Conservation (phyloP, 306 rosid species). For the Coriaria nepalensis region DNA sequence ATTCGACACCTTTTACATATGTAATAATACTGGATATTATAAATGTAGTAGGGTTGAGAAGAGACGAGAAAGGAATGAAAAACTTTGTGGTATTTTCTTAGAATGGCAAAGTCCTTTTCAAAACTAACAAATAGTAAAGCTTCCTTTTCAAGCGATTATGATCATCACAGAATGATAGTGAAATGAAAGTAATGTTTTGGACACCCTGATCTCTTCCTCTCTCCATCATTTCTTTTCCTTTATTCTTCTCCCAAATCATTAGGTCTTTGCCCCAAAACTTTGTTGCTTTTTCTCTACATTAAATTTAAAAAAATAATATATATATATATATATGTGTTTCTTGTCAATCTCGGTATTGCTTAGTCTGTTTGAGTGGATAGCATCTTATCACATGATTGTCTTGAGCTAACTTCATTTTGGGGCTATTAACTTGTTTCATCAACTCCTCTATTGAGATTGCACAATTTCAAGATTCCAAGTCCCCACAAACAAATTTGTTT, state of each 20-base stretch:
- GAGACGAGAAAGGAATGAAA: slow-evolving; percentile 4
- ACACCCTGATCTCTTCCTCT: background rate
- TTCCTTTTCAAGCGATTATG: slow-evolving; percentile 64
- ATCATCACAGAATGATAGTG: slow-evolving; percentile 51
- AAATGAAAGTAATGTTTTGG: slow-evolving; percentile 45
- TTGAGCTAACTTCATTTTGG: slow-evolving; percentile 23
- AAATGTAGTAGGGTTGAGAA: background rate
- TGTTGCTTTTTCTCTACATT: slow-evolving; percentile 15
- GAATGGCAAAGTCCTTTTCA: slow-evolving; percentile 35
- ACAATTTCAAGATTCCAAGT: slow-evolving; percentile 32
- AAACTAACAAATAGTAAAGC: slow-evolving; percentile 50
- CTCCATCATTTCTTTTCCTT: background rate
- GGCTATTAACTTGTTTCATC: slow-evolving; percentile 26
- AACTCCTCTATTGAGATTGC: slow-evolving; percentile 12
- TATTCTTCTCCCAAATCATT: slow-evolving; percentile 36
- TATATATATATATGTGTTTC: slow-evolving; percentile 11
- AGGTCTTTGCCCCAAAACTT: slow-evolving; percentile 19
- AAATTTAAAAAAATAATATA: slow-evolving; percentile 5
- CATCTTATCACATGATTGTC: slow-evolving; percentile 19
- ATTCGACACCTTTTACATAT: background rate
- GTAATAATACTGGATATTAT: background rate
- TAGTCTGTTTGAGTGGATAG: slow-evolving; percentile 11
- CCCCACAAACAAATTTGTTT: slow-evolving; percentile 23
- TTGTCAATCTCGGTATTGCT: slow-evolving; percentile 1
- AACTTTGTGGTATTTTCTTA: slow-evolving; percentile 16